These are phyloP conservation scores for Fragaria ananassa DNA, from an alignment of 306 rosid species.

Conservation along the genomic window DNA sequence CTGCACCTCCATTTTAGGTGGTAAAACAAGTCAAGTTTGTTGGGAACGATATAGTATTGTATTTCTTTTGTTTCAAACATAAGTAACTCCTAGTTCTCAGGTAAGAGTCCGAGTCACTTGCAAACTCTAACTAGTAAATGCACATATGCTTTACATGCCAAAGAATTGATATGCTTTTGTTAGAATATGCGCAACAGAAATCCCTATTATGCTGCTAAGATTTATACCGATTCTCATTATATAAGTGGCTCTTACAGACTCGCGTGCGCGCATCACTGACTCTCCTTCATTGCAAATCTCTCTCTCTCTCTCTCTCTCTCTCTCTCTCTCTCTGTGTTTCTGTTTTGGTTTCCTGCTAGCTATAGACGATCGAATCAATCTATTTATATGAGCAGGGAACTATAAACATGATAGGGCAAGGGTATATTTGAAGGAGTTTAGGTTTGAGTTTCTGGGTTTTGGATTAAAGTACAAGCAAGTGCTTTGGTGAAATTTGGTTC, in stretches of 20 bases:
- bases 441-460: not conserved
- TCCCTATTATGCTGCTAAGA: not conserved
- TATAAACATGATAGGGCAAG: not conserved
- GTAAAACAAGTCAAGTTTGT: not conserved
- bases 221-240: not conserved
- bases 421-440: not conserved
- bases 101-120: not conserved
- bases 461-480: not conserved
- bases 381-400: not conserved
- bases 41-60: too few species aligned
- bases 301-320: not conserved
- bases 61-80: too few species aligned
- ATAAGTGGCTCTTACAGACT: not conserved
- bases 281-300: not conserved
- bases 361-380: not conserved
- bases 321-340: not conserved
- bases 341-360: not conserved
- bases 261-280: not conserved
- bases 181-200: not conserved
- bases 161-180: too few species aligned
- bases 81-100: not conserved
- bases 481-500: conserved; percentile 15
- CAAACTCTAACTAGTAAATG: not conserved
- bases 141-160: too few species aligned
- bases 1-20: not conserved